Evolutionary conservation across 495 filamentous ascomycete species (phyloP).

Genomic region (Penicillium fimorum): DNA sequence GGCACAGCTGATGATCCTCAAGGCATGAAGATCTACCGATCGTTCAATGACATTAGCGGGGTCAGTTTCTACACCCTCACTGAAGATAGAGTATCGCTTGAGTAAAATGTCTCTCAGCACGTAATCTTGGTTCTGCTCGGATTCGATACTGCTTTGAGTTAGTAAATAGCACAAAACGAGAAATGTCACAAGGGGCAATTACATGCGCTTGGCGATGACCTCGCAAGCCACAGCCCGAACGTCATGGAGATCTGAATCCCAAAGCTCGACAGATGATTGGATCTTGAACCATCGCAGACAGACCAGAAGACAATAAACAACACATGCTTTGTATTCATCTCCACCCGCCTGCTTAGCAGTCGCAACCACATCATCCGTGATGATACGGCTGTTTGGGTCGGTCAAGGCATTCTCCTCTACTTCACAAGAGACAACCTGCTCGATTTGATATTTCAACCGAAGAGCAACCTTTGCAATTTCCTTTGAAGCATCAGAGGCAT

Average conservation of each 20-base stretch:
- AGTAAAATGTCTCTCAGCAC: slow-evolving; percentile 81
- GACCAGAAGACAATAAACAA: slow-evolving; percentile 83
- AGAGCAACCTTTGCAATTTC: slow-evolving; percentile 86
- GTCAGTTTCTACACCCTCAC: slow-evolving; percentile 65
- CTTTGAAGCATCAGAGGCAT: slow-evolving; percentile 55
- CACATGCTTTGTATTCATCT: slow-evolving; percentile 68
- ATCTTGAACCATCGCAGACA: slow-evolving; percentile 89
- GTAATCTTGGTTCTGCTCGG: slow-evolving; percentile 70
- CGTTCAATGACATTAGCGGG: slow-evolving; percentile 87
- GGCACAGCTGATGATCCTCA: slow-evolving; percentile 80
- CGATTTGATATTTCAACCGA: slow-evolving; percentile 86
- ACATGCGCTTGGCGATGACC: slow-evolving; percentile 89
- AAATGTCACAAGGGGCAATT: slow-evolving; percentile 10
- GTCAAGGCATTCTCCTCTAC: slow-evolving; percentile 71
- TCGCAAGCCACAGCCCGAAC: slow-evolving; percentile 83
- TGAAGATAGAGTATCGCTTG: slow-evolving; percentile 81
- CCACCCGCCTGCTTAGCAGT: slow-evolving; percentile 81
- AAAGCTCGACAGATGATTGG: slow-evolving; percentile 78
- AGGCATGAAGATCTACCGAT: slow-evolving; percentile 87
- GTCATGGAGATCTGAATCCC: slow-evolving; percentile 83
- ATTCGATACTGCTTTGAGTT: slow-evolving; percentile 62
- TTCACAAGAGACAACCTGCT: slow-evolving; percentile 84
- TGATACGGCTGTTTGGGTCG: slow-evolving; percentile 74
- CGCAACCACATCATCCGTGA: slow-evolving; percentile 72
- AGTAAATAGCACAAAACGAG: background rate